These are phyloP conservation scores for Spiromastix sp. DNA, from an alignment of 2,329 filamentous ascomycete species.

Conservation along the genomic window DNA sequence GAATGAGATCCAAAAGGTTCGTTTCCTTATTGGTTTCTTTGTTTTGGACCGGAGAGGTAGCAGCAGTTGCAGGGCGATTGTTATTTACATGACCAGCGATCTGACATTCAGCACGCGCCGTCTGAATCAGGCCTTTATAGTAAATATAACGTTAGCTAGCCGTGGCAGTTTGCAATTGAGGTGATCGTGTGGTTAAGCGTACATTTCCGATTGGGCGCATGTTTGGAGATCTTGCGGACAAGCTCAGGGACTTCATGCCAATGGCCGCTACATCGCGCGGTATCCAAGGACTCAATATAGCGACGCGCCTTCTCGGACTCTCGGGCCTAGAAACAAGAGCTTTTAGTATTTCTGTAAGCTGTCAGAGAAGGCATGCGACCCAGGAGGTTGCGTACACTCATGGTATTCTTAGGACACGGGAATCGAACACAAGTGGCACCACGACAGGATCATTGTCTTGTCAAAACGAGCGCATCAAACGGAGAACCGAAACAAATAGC, in stretches of 20 bases:
- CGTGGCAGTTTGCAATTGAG: background rate
- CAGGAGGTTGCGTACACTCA: constrained; percentile 14
- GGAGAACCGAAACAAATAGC: too few species aligned
- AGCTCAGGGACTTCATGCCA: constrained; percentile 84
- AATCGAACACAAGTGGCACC: background rate
- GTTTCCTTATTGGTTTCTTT: constrained; percentile 19
- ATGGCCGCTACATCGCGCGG: constrained; percentile 74
- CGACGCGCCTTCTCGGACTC: constrained; percentile 62
- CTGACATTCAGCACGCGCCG: constrained; percentile 58
- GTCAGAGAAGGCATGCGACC: too few species aligned
- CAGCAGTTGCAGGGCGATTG: constrained; percentile 20
- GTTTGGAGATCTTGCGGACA: constrained; percentile 86
- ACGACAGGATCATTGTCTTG: constrained; percentile 2
- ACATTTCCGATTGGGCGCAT: constrained; percentile 80
- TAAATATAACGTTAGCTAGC: constrained; percentile 6
- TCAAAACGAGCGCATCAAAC: too few species aligned
- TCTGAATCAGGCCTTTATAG: constrained; percentile 54
- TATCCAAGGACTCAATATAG: constrained; percentile 75
- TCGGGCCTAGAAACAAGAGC: constrained; percentile 4
- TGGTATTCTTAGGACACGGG: constrained; percentile 9
- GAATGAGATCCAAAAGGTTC: constrained; percentile 32
- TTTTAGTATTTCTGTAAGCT: background rate
- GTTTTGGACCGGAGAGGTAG: constrained; percentile 13
- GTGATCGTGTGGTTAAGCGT: constrained; percentile 19
- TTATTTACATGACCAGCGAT: constrained; percentile 45